phyloP scores from a whole-genome alignment of 495 filamentous ascomycete species.

The Thermothielavioides terrestris region DNA sequence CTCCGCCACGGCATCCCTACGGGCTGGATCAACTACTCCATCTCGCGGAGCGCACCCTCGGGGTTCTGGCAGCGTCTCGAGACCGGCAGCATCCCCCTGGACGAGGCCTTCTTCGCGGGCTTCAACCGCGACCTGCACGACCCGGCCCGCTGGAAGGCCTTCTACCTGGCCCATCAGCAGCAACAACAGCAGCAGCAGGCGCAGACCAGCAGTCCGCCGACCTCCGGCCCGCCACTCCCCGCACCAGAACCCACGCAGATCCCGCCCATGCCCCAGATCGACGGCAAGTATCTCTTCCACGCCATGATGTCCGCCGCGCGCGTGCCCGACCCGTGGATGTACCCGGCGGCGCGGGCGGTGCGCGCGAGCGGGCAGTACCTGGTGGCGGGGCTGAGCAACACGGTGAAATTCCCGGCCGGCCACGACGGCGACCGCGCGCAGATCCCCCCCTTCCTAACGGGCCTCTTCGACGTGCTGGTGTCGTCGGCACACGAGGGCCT shows the following conservation, averaged over 20 bases:
- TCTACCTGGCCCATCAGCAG: conserved; percentile 30
- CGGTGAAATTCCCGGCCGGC: conserved; percentile 65
- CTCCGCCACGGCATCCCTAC: conserved; percentile 60
- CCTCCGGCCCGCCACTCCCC: conserved; percentile 28
- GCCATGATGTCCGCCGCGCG: conserved; percentile 78
- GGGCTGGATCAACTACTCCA: conserved; percentile 87
- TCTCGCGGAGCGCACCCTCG: conserved; percentile 64
- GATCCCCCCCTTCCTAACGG: conserved; percentile 47
- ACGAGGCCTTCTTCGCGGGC: conserved; percentile 62
- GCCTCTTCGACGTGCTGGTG: conserved; percentile 74
- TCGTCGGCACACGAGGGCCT: conserved; percentile 78
- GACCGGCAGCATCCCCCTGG: conserved; percentile 61
- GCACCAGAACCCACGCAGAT: conserved; percentile 27
- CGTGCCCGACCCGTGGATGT: conserved; percentile 75
- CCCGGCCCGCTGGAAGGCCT: conserved; percentile 53
- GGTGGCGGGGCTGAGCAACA: conserved; percentile 81
- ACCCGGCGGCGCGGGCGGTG: conserved; percentile 67
- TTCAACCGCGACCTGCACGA: conserved; percentile 69
- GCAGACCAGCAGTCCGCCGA: no score
- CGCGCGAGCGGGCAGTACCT: conserved; percentile 55
- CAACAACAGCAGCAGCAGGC: no score
- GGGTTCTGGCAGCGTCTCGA: conserved; percentile 85
- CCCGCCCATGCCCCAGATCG: conserved; percentile 62
- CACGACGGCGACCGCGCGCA: no score
- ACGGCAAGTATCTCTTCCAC: conserved; percentile 78